Evolutionary conservation across 208 protist genomes (phyloP).

Genomic region (Entamoeba invadens): DNA sequence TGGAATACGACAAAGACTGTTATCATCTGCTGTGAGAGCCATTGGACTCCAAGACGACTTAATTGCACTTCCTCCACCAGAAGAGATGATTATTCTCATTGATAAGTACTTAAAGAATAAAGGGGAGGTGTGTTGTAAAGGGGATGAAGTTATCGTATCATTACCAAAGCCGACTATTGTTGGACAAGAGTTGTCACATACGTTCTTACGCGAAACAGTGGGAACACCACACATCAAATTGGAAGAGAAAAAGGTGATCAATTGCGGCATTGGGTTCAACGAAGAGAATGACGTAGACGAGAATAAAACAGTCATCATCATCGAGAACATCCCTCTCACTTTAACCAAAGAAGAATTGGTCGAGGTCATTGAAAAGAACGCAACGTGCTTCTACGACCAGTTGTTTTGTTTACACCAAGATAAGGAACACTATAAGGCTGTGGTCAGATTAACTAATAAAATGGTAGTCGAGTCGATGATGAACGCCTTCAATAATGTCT

Average conservation of each 20-base stretch:
- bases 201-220: not conserved
- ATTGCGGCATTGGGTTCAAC: not conserved
- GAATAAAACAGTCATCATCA: not conserved
- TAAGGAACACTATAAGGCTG: not conserved
- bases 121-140: not conserved
- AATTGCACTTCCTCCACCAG: not conserved
- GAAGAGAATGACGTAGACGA: not conserved
- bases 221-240: not conserved
- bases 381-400: not conserved
- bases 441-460: not conserved
- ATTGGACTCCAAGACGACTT: not conserved
- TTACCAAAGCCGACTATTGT: not conserved
- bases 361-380: not conserved
- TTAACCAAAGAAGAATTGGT: not conserved
- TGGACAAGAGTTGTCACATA: not conserved
- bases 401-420: not conserved
- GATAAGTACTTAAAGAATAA: not conserved
- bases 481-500: not conserved
- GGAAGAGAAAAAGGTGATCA: not conserved
- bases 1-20: conserved; percentile 9
- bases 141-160: not conserved
- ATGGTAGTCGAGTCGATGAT: not conserved
- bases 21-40: not conserved
- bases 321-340: not conserved
- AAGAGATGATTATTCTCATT: not conserved